Percentiles rank a stretch among this genome's conserved stretches.
phyloP scores from a whole-genome alignment of 345 rosid species.

The Pseudoturritis turrita region DNA sequence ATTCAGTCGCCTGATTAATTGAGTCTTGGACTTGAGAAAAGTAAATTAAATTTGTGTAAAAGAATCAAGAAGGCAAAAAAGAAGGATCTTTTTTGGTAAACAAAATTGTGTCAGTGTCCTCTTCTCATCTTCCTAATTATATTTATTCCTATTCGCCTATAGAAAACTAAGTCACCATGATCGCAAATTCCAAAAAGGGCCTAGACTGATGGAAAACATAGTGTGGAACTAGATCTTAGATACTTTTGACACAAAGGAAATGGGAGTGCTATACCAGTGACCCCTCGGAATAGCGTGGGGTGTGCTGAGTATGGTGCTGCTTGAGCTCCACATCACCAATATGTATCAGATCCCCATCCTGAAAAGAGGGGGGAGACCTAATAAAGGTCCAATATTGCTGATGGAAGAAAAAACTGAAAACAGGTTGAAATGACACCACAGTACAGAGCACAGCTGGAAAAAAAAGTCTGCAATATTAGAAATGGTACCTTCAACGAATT shows the following conservation, averaged over 20 bases:
- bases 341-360: slow-evolving; percentile 62
- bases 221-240: background rate
- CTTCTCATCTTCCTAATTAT: slow-evolving; percentile 13
- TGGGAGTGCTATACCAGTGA: slow-evolving; percentile 58
- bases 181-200: background rate
- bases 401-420: background rate
- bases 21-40: background rate
- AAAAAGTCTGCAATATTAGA: background rate
- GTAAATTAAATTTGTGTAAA: background rate
- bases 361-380: slow-evolving; percentile 14
- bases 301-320: slow-evolving; percentile 80
- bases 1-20: background rate
- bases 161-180: background rate
- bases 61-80: background rate
- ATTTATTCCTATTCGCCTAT: background rate
- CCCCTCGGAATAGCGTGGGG: slow-evolving; percentile 86
- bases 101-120: slow-evolving; percentile 2
- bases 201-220: background rate
- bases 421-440: slow-evolving; percentile 4
- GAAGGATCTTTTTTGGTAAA: background rate
- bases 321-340: slow-evolving; percentile 51
- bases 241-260: slow-evolving; percentile 18
- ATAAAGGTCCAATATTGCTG: background rate
- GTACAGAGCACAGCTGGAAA: background rate
- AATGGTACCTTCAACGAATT: slow-evolving; percentile 58